Base-by-base conservation (phyloP, 2,329 filamentous ascomycete genomes). In the Aspergillaceae sp. region DNA sequence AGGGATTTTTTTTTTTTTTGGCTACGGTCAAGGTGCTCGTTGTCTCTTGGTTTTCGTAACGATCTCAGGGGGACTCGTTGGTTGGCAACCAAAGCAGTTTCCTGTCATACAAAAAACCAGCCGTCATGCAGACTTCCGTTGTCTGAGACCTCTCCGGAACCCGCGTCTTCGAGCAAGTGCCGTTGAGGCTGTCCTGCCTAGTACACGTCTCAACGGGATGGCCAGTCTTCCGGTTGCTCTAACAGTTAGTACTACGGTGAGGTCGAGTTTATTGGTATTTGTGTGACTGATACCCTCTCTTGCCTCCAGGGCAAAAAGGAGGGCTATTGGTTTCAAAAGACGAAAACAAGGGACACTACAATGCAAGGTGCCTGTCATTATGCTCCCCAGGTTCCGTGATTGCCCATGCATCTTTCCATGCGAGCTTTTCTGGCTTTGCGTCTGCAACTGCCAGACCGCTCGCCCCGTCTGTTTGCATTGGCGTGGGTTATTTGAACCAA, bases 101-200 rank as follows among this genome's bases (percentile, higher is more conserved):
- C 42, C 57, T 51, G 56, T 58, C 40, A 50, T 59, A 64, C 59
- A 58, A 55, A 55, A 53, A 52, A 50, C 28, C 28, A 51, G 46
- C 51, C 45, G 29, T 49, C 49, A 57, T 64, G 62, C 60, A 61
- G 53, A 56, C 53, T 56, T 43, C 62, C 62, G 62, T 46, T 49
- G 54, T 57, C 58, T 63, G 51, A 63, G 60, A 54, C 60, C 60
- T 59, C 51, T 51, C 55, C 58, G 49, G 56, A 55, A 48, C 44
- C 53, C 45, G 50, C 55, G 45, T 57, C 46, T 51, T 54, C 41
- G 47, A 57, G 51, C 50, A 48, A 56, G 48, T 43, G 29, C 44
- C 45, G 43, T 48, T 41, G n/a, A 42, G 27, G 40, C 48, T 40
- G 19, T 43, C 19, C 29, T 29, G 30, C 42, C 41, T 40, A 63